A percentile compares a stretch with the other conserved stretches of the same genome.
These are phyloP conservation scores for Poa annua DNA, from an alignment of 176 grass and related monocot species.

Conservation along the genomic window DNA sequence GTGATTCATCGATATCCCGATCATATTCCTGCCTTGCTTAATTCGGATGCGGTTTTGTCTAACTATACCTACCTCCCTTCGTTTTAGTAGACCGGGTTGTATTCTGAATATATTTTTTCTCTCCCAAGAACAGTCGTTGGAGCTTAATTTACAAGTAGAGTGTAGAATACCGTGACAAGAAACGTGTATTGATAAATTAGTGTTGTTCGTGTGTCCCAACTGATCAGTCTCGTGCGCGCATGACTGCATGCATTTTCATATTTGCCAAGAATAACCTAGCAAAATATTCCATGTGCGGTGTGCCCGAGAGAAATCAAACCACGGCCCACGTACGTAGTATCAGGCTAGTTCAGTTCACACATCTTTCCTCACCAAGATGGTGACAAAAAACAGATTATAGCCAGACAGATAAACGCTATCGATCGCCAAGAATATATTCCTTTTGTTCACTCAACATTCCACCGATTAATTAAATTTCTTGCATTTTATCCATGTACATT, in stretches of 20 bases:
- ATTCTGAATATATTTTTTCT: neutral
- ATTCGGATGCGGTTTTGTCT: neutral
- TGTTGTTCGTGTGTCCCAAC: neutral
- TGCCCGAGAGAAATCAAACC: constrained; percentile 21
- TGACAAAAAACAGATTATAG: neutral
- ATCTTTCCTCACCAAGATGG: constrained; percentile 22
- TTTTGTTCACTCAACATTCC: neutral
- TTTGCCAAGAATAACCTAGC: constrained; percentile 3
- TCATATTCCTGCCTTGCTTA: neutral
- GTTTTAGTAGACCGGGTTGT: neutral
- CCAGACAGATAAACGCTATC: neutral
- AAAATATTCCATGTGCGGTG: constrained; percentile 34
- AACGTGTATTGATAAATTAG: neutral
- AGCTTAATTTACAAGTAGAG: neutral
- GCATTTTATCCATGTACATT: neutral
- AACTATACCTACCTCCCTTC: neutral
- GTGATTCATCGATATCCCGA: constrained; percentile 30
- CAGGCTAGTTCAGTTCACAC: constrained; percentile 36
- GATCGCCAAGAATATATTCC: constrained; percentile 20
- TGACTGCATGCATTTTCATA: constrained; percentile 1
- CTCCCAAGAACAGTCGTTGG: neutral
- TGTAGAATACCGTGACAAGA: neutral
- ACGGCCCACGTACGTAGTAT: neutral
- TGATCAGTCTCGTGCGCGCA: neutral
- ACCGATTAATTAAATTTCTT: neutral